phyloP scores from a whole-genome alignment of 2,329 filamentous ascomycete genomes.

The Exserohilum rostratum region DNA sequence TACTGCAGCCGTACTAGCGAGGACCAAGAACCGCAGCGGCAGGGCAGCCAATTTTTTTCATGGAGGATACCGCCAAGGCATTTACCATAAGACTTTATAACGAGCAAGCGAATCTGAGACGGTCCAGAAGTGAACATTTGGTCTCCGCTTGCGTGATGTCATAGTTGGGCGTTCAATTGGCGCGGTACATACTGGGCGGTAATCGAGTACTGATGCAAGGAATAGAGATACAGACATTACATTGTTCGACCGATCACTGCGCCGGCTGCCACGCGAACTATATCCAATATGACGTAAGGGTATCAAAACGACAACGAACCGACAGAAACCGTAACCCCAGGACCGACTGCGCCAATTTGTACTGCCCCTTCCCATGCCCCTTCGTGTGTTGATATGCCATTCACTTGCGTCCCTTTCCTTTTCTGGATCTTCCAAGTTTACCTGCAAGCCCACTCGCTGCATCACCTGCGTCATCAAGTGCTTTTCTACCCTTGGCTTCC shows the following conservation, averaged over 20 bases:
- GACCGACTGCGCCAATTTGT: conserved; percentile 3
- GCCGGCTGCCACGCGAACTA: conserved; percentile 8
- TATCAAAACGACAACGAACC: conserved; percentile 11
- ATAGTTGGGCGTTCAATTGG: conserved; percentile 32
- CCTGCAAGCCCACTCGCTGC: conserved; percentile 37
- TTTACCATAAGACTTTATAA: conserved; percentile 50
- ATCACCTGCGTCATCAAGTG: conserved; percentile 43
- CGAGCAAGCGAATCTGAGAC: conserved; percentile 51
- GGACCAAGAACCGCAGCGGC: conserved; percentile 42
- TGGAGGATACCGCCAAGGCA: conserved; percentile 48
- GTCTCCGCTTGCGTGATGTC: conserved; percentile 45
- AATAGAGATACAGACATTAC: conserved; percentile 36
- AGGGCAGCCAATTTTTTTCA: conserved; percentile 47
- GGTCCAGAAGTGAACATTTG: conserved; percentile 47
- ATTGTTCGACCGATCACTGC: conserved; percentile 24
- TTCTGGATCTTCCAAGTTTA: conserved; percentile 35
- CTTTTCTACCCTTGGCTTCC: conserved; percentile 49
- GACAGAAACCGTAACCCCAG: conserved; percentile 4
- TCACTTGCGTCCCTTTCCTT: conserved; percentile 36
- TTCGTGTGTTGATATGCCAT: background rate
- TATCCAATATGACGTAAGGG: conserved; percentile 9
- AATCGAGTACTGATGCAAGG: conserved; percentile 36
- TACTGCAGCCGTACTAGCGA: conserved; percentile 50
- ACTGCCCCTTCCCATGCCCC: background rate
- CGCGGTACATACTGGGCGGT: conserved; percentile 29